Evolutionary conservation across 805 yeast genomes (phyloP).

Genomic region (Lipomyces spencermartinsiae): DNA sequence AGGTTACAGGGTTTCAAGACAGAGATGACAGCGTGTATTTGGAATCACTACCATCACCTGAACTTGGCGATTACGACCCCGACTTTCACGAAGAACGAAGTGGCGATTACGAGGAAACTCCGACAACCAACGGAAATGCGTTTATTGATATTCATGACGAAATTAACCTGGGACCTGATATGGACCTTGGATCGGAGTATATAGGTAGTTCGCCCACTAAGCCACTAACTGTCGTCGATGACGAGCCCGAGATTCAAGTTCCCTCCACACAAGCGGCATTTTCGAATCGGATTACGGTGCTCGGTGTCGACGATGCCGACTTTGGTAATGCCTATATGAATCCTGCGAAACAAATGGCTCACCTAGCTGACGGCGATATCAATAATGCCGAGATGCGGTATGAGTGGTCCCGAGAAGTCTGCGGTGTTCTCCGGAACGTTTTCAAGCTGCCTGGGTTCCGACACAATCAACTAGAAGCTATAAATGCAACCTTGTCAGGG

Average conservation of each 20-base stretch:
- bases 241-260: slow-evolving; percentile 14
- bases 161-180: slow-evolving; percentile 6
- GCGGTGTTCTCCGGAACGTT: slow-evolving; percentile 57
- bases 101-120: background rate
- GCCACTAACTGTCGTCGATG: slow-evolving; percentile 8
- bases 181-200: slow-evolving; percentile 22
- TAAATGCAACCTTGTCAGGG: slow-evolving; percentile 76
- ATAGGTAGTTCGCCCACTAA: slow-evolving; percentile 20
- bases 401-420: slow-evolving; percentile 75
- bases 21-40: background rate
- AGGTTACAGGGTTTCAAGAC: background rate
- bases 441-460: slow-evolving; percentile 76
- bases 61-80: background rate
- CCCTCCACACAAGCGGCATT: slow-evolving; percentile 4
- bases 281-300: slow-evolving; percentile 4
- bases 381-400: slow-evolving; percentile 35
- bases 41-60: slow-evolving; percentile 6
- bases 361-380: slow-evolving; percentile 17
- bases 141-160: slow-evolving; percentile 14
- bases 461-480: slow-evolving; percentile 84
- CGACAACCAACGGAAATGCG: background rate
- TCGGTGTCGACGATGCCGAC: slow-evolving; percentile 9
- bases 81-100: background rate
- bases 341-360: slow-evolving; percentile 28
- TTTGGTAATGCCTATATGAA: slow-evolving; percentile 5